phyloP scores from a whole-genome alignment of 2,329 filamentous ascomycete species.

The Diaporthe ilicicola region DNA sequence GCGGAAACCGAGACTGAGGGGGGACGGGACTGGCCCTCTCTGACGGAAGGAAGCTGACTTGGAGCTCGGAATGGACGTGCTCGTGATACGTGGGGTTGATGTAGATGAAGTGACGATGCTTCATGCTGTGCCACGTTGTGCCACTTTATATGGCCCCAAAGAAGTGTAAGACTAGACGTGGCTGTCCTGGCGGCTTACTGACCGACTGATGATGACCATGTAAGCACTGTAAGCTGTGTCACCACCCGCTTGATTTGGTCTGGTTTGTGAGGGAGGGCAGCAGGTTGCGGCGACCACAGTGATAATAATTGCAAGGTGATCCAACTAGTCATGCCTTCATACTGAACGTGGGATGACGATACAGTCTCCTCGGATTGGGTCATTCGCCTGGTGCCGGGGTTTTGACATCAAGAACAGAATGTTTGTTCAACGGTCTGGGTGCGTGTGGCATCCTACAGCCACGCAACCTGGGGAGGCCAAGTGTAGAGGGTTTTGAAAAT shows the following conservation, averaged over 20 bases:
- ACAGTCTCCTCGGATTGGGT: background rate
- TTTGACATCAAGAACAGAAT: background rate
- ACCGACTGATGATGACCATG: constrained; percentile 22
- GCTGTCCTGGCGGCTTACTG: constrained; percentile 14
- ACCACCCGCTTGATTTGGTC: constrained; percentile 3
- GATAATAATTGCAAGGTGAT: background rate
- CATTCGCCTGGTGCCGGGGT: background rate
- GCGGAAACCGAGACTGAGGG: constrained; percentile 1
- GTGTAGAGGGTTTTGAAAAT: background rate
- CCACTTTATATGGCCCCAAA: constrained; percentile 18
- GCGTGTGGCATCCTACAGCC: background rate
- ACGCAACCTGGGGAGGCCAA: background rate
- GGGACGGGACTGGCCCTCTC: background rate
- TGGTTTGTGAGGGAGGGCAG: background rate
- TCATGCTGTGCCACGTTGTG: constrained; percentile 24
- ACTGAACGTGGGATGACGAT: background rate
- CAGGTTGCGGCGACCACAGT: background rate
- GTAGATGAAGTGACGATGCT: constrained; percentile 19
- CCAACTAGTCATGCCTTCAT: background rate
- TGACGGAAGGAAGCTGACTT: constrained; percentile 8
- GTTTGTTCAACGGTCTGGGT: background rate
- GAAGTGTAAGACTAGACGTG: constrained; percentile 18
- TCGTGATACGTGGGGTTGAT: constrained; percentile 27
- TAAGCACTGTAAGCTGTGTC: constrained; percentile 33
- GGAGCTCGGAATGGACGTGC: constrained; percentile 20